Percentiles rank a stretch among this genome's conserved stretches.
phyloP scores from a whole-genome alignment of 768 basidiomycete species.

The Suillus weaverae region DNA sequence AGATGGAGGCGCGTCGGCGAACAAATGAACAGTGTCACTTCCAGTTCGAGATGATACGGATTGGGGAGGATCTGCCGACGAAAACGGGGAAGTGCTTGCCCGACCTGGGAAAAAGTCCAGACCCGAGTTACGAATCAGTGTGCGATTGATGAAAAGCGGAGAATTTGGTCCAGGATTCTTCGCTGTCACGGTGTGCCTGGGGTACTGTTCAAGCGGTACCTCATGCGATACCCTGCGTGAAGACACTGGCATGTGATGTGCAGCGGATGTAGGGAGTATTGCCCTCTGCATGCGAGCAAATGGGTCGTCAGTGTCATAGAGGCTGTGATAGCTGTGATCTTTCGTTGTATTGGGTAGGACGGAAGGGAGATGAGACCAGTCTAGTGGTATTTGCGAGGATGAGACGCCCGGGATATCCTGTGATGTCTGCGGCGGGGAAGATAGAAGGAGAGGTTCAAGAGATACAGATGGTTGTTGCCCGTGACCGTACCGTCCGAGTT shows the following conservation, averaged over 20 bases:
- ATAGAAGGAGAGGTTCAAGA: conserved; percentile 22
- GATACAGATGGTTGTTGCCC: conserved; percentile 19
- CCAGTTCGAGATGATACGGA: background rate
- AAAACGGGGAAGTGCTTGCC: background rate
- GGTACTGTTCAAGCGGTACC: background rate
- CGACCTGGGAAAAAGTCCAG: background rate
- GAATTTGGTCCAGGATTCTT: background rate
- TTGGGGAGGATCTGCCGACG: background rate
- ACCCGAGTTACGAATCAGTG: background rate
- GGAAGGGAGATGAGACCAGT: background rate
- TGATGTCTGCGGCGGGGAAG: conserved; percentile 12
- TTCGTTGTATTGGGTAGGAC: background rate
- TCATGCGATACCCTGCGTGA: background rate
- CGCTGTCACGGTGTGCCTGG: background rate
- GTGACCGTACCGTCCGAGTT: conserved; percentile 3
- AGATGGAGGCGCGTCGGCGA: background rate
- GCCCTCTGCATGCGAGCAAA: background rate
- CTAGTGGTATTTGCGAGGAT: background rate
- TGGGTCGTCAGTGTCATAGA: background rate
- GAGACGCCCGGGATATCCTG: conserved; percentile 2
- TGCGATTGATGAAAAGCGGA: conserved; percentile 1
- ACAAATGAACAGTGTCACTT: too few relatives aligned
- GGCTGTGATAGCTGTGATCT: background rate
- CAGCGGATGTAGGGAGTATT: background rate
- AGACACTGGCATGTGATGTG: background rate